Base-by-base conservation (phyloP, 257 asterid species). In the Fraxinus pennsylvanica region DNA sequence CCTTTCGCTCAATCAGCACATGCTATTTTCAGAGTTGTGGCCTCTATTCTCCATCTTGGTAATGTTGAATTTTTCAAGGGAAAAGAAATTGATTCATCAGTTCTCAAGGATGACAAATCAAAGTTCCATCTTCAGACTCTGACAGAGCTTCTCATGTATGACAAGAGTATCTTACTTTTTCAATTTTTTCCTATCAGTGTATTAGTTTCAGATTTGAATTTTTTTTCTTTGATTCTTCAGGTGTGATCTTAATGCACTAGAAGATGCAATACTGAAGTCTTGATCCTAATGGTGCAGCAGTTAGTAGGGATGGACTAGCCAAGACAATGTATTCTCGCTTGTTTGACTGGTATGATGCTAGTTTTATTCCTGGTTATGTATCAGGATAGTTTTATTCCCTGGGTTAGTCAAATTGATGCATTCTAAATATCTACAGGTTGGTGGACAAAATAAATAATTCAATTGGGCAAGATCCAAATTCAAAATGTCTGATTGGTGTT, bases 181-280 rank as follows among this genome's bases (percentile, higher is more conserved):
- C 27, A 25, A 25, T 25, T 25, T 25, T 75, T 81, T 39, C 76
- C 32, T 35, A 6, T 8, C 9, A 36, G 76, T 52, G 74, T 22
- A 36, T 35, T 33, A 43, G 65, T 73, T 43, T n/a, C 21, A 57
- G 57, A 57, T 83, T 41, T 22, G 61, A 61, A 39, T 33, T 68
- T 70, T 57, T 4, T 57, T 25, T 25, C 27, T 14, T 10, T 17
- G 6, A 21, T 72, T 82, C 50, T 80, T 71, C 12, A 96, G 99
- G 99, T 90, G 97, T 76, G 97, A 93, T 84, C 87, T 69, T 86
- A 74, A 52, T 63, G 89, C 90, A 77, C 80, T 93, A 79, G 92
- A 93, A 88, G 98, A 96, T 85, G 99, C 98, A 76, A 69, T 93
- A 79, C 76, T 96, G 86, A 96, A 92, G 99, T 92, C 97, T 96